A percentile compares a stretch with the other conserved stretches of the same genome.
phyloP scores from a whole-genome alignment of 148 eudicot genomes.

The Arbutus unedo region DNA sequence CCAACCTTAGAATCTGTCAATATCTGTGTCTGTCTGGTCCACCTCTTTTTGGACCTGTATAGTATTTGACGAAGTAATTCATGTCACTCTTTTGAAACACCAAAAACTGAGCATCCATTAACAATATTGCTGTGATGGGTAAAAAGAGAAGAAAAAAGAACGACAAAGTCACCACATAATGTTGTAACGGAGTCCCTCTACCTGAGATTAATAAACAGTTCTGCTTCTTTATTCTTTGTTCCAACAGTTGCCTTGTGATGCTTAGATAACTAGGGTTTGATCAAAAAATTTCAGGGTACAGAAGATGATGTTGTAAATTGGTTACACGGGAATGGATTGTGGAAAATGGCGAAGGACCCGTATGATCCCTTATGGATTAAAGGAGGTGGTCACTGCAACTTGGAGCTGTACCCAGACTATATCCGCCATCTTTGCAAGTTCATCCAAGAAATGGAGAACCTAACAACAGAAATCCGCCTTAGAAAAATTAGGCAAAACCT shows the following conservation, averaged over 20 bases:
- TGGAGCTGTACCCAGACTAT: constrained; percentile 96
- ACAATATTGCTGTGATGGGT: not conserved
- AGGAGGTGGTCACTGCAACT: constrained; percentile 99
- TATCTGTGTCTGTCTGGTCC: no score
- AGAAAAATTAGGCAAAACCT: constrained; percentile 56
- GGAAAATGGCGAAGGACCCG: constrained; percentile 85
- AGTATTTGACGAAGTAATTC: not conserved
- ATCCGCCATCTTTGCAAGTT: constrained; percentile 85
- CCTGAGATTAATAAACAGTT: not conserved
- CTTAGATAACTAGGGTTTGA: not conserved
- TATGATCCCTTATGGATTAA: constrained; percentile 97
- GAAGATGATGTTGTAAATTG: constrained; percentile 96
- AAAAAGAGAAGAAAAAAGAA: not conserved
- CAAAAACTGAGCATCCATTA: not conserved
- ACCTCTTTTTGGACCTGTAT: not conserved
- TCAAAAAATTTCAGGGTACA: constrained; percentile 59
- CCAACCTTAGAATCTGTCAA: not conserved
- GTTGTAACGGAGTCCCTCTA: not conserved
- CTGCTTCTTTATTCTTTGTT: not conserved
- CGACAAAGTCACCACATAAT: not conserved
- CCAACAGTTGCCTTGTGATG: not conserved
- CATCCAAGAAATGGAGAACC: constrained; percentile 85
- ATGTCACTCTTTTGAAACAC: not conserved
- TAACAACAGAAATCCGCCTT: constrained; percentile 64
- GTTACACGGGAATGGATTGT: constrained; percentile 80